Conservation (phyloP, 164 flowering plant genomes). For the Kalanchoe fedtschenkoi region DNA sequence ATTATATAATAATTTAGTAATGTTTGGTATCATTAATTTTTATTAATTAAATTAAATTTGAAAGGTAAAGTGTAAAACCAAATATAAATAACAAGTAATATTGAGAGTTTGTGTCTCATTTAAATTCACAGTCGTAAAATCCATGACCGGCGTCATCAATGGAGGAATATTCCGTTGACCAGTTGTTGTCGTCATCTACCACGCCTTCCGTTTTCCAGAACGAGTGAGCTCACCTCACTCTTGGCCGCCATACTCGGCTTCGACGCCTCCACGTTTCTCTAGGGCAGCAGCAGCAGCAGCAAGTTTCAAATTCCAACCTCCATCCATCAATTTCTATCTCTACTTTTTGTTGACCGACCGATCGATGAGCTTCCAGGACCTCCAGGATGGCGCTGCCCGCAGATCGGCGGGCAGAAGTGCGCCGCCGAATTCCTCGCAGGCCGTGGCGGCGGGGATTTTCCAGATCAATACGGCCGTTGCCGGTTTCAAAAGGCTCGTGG, state of each 20-base stretch:
- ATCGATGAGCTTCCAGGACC: slow-evolving; percentile 69
- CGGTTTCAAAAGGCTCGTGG: slow-evolving; percentile 55
- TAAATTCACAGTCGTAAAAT: neutral
- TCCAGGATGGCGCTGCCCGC: slow-evolving; percentile 20
- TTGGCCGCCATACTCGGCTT: neutral
- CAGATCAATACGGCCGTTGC: slow-evolving; percentile 66
- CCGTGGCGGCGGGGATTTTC: slow-evolving; percentile 53
- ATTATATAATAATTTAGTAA: too few species aligned
- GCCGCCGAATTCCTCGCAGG: slow-evolving; percentile 20
- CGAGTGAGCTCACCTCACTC: neutral
- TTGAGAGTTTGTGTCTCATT: too few species aligned
- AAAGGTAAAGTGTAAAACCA: too few species aligned
- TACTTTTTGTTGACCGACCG: neutral
- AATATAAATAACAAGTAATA: too few species aligned
- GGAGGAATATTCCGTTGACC: neutral
- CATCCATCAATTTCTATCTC: neutral
- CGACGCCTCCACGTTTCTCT: neutral
- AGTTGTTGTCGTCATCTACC: neutral
- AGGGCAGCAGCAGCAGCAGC: neutral
- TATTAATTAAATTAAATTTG: too few species aligned
- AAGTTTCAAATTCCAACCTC: too few species aligned
- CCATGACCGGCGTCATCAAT: neutral
- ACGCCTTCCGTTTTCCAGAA: neutral
- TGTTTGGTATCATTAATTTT: too few species aligned
- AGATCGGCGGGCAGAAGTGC: slow-evolving; percentile 15